These are phyloP conservation scores for Euphorbia pulcherrima DNA, from an alignment of 345 rosid genomes.

Conservation along the genomic window DNA sequence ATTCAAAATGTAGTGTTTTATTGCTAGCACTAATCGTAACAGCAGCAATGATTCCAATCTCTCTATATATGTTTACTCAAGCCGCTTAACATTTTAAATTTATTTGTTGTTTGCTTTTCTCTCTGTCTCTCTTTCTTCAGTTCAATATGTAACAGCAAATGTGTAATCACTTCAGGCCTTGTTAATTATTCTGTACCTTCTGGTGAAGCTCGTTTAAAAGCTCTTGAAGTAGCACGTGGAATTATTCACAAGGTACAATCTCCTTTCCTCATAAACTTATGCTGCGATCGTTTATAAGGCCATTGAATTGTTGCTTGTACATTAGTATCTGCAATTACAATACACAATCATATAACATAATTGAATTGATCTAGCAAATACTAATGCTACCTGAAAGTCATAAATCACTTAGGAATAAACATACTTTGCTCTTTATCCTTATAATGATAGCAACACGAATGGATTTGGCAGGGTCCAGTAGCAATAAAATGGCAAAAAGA, in stretches of 20 bases:
- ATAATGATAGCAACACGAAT: too few relatives aligned
- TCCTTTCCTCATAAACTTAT: neutral
- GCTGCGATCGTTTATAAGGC: neutral
- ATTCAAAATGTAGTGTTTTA: too few relatives aligned
- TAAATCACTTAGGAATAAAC: neutral
- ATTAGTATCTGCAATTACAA: neutral
- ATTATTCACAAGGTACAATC: conserved; percentile 65
- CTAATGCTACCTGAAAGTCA: neutral
- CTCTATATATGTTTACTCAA: neutral
- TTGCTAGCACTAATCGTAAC: too few relatives aligned
- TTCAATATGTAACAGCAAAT: neutral
- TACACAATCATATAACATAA: too few relatives aligned
- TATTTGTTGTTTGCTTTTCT: neutral
- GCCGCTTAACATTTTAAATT: neutral
- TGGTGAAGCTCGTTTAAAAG: conserved; percentile 72
- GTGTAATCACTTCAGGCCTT: conserved; percentile 41
- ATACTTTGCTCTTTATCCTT: neutral
- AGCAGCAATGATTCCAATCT: too few relatives aligned
- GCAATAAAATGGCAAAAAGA: conserved; percentile 79
- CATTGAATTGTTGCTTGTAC: neutral
- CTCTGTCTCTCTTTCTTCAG: neutral
- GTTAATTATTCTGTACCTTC: too few relatives aligned
- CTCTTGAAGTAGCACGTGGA: conserved; percentile 73
- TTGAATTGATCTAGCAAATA: too few relatives aligned
- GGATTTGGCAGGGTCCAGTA: conserved; percentile 58